These are phyloP conservation scores for Tetrahymena malaccensis DNA, from an alignment of 73 alveolate genomes.

Conservation along the genomic window DNA sequence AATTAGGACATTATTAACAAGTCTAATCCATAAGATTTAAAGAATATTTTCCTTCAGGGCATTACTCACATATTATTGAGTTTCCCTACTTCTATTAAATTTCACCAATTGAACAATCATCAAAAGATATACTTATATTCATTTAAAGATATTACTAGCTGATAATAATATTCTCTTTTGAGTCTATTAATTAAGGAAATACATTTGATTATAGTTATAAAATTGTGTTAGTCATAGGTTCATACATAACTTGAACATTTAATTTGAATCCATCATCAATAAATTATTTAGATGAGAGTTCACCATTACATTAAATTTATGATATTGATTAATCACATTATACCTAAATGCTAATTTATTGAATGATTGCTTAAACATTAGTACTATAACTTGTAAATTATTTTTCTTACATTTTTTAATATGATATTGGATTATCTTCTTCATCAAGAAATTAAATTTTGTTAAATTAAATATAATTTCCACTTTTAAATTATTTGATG, in stretches of 20 bases:
- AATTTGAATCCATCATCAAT: not conserved
- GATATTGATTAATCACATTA: not conserved
- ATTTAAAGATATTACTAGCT: not conserved
- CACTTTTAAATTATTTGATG: not conserved
- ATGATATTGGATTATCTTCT: not conserved
- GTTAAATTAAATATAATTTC: not conserved
- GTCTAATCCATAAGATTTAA: not conserved
- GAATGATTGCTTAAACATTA: too few relatives aligned
- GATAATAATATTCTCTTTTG: not conserved
- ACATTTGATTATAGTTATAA: not conserved
- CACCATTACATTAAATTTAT: not conserved
- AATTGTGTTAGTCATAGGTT: not conserved
- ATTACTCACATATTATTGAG: not conserved
- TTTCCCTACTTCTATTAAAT: not conserved
- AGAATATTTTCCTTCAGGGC: not conserved
- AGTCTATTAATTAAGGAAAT: not conserved
- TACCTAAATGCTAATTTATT: too few relatives aligned
- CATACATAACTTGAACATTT: not conserved
- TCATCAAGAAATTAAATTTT: not conserved
- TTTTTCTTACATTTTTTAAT: too few relatives aligned
- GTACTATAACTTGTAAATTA: not conserved
- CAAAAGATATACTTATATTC: not conserved
- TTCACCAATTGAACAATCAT: not conserved
- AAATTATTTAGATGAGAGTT: not conserved
- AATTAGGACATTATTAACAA: not conserved